A percentile compares a stretch with the other conserved stretches of the same genome.
Conservation (phyloP, 2,329 filamentous ascomycete species). For the Monosporascus sp. region DNA sequence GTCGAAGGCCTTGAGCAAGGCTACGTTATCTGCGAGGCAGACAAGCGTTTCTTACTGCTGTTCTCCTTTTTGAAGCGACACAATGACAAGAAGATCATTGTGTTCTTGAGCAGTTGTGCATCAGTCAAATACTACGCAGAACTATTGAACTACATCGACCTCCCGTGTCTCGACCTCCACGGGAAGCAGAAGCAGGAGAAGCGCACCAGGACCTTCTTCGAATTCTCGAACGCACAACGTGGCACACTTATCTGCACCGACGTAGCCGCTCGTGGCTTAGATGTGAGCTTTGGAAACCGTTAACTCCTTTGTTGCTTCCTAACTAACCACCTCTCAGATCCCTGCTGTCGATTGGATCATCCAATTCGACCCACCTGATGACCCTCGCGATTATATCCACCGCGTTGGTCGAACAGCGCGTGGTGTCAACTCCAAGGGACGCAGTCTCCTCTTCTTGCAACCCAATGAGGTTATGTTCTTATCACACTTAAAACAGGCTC, state of each 20-base stretch:
- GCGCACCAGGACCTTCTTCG: constrained; percentile 97
- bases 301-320: neutral
- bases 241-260: constrained; percentile 95
- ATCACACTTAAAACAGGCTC: constrained; percentile 81
- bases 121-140: constrained; percentile 95
- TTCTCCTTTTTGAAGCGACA: constrained; percentile 93
- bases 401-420: constrained; percentile 91
- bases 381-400: constrained; percentile 89
- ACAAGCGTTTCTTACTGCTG: constrained; percentile 85
- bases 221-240: constrained; percentile 77
- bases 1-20: constrained; percentile 94
- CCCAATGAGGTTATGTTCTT: constrained; percentile 91
- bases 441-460: constrained; percentile 88
- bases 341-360: constrained; percentile 95
- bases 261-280: constrained; percentile 88
- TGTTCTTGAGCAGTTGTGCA: constrained; percentile 90
- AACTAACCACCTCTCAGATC: constrained; percentile 47
- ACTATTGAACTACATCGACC: constrained; percentile 94
- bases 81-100: constrained; percentile 94
- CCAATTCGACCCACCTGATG: constrained; percentile 91
- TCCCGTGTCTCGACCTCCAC: constrained; percentile 62
- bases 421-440: constrained; percentile 76
- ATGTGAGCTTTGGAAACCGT: constrained; percentile 48
- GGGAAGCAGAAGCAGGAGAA: constrained; percentile 99
- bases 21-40: constrained; percentile 88